phyloP scores from a whole-genome alignment of 2,329 filamentous ascomycete genomes.

The Huntiella bhutanensis region DNA sequence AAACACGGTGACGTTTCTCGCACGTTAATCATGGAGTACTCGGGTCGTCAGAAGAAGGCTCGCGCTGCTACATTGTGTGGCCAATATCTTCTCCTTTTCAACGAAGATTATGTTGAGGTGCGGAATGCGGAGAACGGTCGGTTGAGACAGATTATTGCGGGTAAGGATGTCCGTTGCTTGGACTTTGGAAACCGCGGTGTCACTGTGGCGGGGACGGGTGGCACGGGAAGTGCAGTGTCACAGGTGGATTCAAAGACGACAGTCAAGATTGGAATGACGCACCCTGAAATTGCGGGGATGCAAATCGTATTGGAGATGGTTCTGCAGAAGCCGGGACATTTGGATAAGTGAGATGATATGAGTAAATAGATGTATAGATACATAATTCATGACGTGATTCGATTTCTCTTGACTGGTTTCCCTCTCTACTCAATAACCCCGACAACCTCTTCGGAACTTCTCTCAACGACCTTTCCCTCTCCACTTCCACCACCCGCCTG shows the following conservation, averaged over 20 bases:
- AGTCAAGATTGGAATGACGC: conserved; percentile 88
- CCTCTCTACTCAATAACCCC: conserved; percentile 7
- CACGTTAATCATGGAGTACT: conserved; percentile 94
- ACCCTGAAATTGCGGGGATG: conserved; percentile 66
- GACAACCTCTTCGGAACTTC: conserved; percentile 7
- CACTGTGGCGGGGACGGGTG: conserved; percentile 17
- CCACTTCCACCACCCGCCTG: conserved; percentile 31
- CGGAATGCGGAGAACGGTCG: conserved; percentile 91
- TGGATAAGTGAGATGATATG: conserved; percentile 23
- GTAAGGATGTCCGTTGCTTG: conserved; percentile 71
- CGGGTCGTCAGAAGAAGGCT: conserved; percentile 66
- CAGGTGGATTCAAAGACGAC: conserved; percentile 36
- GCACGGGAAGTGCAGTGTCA: not conserved
- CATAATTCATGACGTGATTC: not conserved
- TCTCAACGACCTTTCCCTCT: conserved; percentile 14
- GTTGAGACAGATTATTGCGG: conserved; percentile 81
- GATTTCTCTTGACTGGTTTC: not conserved
- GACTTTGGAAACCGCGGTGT: conserved; percentile 61
- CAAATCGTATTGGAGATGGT: conserved; percentile 86
- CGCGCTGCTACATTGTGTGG: conserved; percentile 75
- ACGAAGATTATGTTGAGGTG: conserved; percentile 92
- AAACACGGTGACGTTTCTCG: conserved; percentile 93
- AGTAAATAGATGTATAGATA: not conserved
- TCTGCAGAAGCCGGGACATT: conserved; percentile 62
- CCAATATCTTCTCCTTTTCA: conserved; percentile 81